Evolutionary conservation across 2,329 filamentous ascomycete genomes (phyloP).

Genomic region (Tolypocladium paradoxum): DNA sequence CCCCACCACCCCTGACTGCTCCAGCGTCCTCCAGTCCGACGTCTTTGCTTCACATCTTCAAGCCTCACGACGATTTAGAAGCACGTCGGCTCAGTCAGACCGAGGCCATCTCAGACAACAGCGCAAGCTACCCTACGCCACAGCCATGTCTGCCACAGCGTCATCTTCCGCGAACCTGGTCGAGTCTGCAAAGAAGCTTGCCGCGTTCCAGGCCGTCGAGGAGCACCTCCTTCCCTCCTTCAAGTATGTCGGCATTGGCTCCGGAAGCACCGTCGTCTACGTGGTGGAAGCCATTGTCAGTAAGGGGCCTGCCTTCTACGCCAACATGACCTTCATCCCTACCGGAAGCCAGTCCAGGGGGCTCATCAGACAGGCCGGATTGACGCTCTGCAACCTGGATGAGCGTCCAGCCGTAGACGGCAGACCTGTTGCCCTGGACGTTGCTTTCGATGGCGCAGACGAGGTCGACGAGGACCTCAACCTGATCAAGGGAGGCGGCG

Average conservation of each 20-base stretch:
- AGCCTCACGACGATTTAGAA: not conserved
- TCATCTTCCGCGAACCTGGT: slow-evolving; percentile 29
- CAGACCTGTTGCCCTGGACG: slow-evolving; percentile 53
- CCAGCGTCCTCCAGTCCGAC: not conserved
- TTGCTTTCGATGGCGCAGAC: slow-evolving; percentile 93
- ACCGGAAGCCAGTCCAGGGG: slow-evolving; percentile 87
- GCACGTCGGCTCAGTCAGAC: not conserved
- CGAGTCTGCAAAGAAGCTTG: slow-evolving; percentile 64
- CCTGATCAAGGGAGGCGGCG: slow-evolving; percentile 94
- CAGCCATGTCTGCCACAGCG: not conserved
- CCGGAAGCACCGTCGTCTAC: slow-evolving; percentile 72
- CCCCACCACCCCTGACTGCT: not conserved
- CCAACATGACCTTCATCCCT: slow-evolving; percentile 72
- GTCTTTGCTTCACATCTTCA: not conserved
- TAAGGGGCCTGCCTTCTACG: slow-evolving; percentile 41
- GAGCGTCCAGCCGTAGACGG: slow-evolving; percentile 45
- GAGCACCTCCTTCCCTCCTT: slow-evolving; percentile 57
- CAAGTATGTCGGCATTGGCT: slow-evolving; percentile 67
- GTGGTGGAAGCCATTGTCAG: slow-evolving; percentile 71
- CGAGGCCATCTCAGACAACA: not conserved
- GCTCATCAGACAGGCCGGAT: slow-evolving; percentile 68
- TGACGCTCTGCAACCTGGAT: slow-evolving; percentile 69
- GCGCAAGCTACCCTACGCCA: not conserved
- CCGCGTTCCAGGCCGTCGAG: slow-evolving; percentile 61
- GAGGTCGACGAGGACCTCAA: slow-evolving; percentile 93